phyloP scores from a whole-genome alignment of 352 stramenopile species.

The Phytopythium delawarense region DNA sequence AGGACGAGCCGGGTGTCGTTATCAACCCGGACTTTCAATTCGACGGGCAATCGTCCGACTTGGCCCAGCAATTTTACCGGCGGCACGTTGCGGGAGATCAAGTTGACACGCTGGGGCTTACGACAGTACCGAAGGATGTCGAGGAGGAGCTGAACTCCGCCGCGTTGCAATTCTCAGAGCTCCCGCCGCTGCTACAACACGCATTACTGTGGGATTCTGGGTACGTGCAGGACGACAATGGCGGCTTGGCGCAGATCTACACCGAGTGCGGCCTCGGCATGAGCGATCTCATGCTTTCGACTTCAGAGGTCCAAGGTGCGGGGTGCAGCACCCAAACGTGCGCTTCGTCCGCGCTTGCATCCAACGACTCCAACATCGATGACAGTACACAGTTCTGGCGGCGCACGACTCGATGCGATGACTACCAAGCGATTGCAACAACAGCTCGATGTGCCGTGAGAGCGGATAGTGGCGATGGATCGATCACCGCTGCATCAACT shows the following conservation, averaged over 20 bases:
- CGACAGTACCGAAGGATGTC: conserved; percentile 14
- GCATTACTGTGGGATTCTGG: conserved; percentile 36
- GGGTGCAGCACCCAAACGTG: conserved; percentile 11
- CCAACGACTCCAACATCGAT: background rate
- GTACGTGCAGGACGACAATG: conserved; percentile 13
- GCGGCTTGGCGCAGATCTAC: conserved; percentile 17
- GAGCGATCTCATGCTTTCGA: conserved; percentile 26
- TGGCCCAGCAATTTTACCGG: conserved; percentile 31
- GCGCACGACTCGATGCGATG: background rate
- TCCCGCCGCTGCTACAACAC: conserved; percentile 23
- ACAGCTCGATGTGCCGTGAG: background rate
- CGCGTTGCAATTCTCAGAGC: conserved; percentile 15
- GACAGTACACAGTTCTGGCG: conserved; percentile 7
- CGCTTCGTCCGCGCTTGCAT: background rate
- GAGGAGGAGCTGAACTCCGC: conserved; percentile 14
- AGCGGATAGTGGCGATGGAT: background rate
- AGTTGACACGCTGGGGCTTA: background rate
- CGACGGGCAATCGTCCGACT: conserved; percentile 25
- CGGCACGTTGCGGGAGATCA: conserved; percentile 14
- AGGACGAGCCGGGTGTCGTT: conserved; percentile 14
- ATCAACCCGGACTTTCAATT: conserved; percentile 14
- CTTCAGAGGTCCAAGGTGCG: conserved; percentile 14
- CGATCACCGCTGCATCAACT: background rate
- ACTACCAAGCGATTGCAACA: background rate
- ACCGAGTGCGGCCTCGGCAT: conserved; percentile 25